Evolutionary conservation across 139 green algal genomes (phyloP), one percentile per base, ranked within the genome.

Genomic region (Parachlorella kessleri): DNA sequence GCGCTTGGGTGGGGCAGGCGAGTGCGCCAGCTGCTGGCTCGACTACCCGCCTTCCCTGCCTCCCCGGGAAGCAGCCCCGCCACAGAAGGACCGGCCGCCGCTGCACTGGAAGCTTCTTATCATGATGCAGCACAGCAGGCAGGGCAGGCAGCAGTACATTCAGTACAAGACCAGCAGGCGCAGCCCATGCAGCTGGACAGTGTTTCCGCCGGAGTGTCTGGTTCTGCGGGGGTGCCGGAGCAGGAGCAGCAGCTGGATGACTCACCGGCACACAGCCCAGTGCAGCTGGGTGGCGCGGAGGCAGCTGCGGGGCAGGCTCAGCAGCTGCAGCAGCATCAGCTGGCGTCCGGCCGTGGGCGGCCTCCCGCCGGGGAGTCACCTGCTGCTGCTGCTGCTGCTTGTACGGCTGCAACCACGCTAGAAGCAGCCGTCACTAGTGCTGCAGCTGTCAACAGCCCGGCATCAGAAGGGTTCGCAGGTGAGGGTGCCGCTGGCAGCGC

Each of bases 1-100:
- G 78, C 72, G 28, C 55, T 74, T 24, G 38, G 55, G 28, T 83
- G 78, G 78, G 63, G 48, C 21, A 33, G 65, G 30, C 69, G 73
- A 48, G 72, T 63, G n/a, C 48, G 64, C 4, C 35, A 39, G 0
- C 37, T 83, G 48, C 37, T 83, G 54, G 72, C 72, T 0, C 40
- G 63, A 10, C 63, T 78, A 32, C 55, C 55, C n/a, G 8, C 26
- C 26, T 10, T 10, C 7, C 28, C 72, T 5, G 0, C 7, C 1
- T 7, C 54, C 36, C n/a, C 24, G 59, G 3, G 55, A 84, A 30
- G n/a, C 36, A 1, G n/a, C n/a, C n/a, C n/a, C n/a, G n/a, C n/a
- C n/a, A n/a, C n/a, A n/a, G n/a, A n/a, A n/a, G n/a, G n/a, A n/a
- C n/a, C n/a, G n/a, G n/a, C n/a, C n/a, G n/a, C n/a, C n/a, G n/a